These are phyloP conservation scores for Lecanicillium sp. DNA, from an alignment of 2,329 filamentous ascomycete genomes.

Conservation along the genomic window DNA sequence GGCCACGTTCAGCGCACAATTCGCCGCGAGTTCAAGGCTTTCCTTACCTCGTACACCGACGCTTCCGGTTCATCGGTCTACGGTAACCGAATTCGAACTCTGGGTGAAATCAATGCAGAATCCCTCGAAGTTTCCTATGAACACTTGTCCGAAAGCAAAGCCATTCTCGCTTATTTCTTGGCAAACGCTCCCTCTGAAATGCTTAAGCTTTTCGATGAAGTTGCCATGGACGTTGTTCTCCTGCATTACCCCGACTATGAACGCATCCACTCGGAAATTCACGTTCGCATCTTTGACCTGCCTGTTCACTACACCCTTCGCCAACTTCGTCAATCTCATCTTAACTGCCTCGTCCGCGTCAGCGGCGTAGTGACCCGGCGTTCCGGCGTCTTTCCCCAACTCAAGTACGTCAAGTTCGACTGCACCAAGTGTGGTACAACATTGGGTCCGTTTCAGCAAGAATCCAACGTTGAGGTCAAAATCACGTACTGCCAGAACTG, in stretches of 20 bases:
- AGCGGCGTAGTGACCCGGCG: constrained; percentile 92
- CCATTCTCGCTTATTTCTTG: constrained; percentile 89
- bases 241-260: constrained; percentile 97
- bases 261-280: constrained; percentile 94
- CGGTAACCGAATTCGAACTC: constrained; percentile 83
- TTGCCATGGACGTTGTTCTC: constrained; percentile 92
- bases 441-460: constrained; percentile 93
- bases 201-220: constrained; percentile 91
- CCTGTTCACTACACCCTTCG: constrained; percentile 93
- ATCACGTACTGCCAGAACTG: constrained; percentile 95
- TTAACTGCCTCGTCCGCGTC: constrained; percentile 92
- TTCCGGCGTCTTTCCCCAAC: constrained; percentile 91
- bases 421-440: constrained; percentile 90
- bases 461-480: constrained; percentile 93
- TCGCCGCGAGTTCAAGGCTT: constrained; percentile 93
- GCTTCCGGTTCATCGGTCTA: constrained; percentile 87
- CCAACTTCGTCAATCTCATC: constrained; percentile 87
- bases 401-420: constrained; percentile 98
- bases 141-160: constrained; percentile 83
- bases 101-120: constrained; percentile 97
- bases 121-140: constrained; percentile 94
- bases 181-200: constrained; percentile 95
- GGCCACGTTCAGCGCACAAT: constrained; percentile 88
- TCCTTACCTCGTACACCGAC: constrained; percentile 93
- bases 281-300: constrained; percentile 92